Conservation (phyloP, 202 grass and related monocot species). For the Miscanthus sacchariflorus region DNA sequence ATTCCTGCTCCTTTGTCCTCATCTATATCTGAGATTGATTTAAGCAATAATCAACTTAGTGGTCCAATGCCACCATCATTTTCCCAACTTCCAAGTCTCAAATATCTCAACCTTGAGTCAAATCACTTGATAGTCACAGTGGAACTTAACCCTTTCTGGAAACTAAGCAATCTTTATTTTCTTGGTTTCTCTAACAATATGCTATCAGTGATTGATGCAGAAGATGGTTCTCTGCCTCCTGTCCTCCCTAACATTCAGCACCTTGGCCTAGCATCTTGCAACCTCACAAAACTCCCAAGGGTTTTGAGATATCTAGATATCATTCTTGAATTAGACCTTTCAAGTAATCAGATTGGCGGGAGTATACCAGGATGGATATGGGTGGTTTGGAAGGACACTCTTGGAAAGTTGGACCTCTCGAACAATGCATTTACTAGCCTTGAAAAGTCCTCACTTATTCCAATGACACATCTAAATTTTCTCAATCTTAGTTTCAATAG, state of each 20-base stretch:
- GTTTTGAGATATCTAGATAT: conserved; percentile 43
- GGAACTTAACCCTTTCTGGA: too few species aligned
- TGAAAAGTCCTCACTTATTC: conserved; percentile 27
- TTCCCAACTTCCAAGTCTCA: too few species aligned
- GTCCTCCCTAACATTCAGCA: conserved; percentile 31
- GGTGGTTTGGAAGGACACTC: too few species aligned
- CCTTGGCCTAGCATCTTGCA: conserved; percentile 53
- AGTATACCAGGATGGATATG: conserved; percentile 61
- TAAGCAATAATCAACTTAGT: too few species aligned
- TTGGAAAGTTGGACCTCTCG: conserved; percentile 44
- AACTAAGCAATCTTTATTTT: too few species aligned
- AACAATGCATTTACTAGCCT: conserved; percentile 51
- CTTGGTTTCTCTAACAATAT: conserved; percentile 39
- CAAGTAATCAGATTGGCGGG: conserved; percentile 55
- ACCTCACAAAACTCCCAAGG: conserved; percentile 51
- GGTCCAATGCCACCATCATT: too few species aligned
- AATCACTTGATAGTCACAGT: too few species aligned
- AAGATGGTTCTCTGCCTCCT: neutral
- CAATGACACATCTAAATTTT: neutral
- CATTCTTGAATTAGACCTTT: conserved; percentile 50
- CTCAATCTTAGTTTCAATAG: conserved; percentile 66
- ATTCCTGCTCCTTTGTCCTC: too few species aligned
- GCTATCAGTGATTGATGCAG: conserved; percentile 41
- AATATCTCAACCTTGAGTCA: too few species aligned
- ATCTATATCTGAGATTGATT: too few species aligned